Base-by-base conservation (phyloP, 2,329 filamentous ascomycete genomes). In the Ilyonectria sp. region DNA sequence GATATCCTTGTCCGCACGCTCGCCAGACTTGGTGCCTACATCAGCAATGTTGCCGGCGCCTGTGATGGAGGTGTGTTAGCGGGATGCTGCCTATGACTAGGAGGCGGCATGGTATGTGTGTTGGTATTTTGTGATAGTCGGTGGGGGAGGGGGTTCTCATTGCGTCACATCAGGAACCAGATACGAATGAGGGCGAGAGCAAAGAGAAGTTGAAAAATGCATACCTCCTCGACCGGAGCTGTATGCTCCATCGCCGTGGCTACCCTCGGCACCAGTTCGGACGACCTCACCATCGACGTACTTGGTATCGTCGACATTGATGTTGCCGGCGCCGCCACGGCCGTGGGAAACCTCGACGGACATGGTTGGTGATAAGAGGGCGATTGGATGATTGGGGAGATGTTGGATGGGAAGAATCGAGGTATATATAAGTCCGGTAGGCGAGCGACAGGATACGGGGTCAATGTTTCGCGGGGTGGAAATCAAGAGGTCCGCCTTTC, bases 211-310 rank as follows among this genome's bases (percentile, higher is more conserved):
- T 46, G 56, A 15, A 56, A 59, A 33, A 49, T 33, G 73, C 83
- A 74, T 79, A 89, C 88, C 88, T 83, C 88, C 88, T 75, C 88
- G 85, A 23, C 88, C 88, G 10, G 87, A 84, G 77, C 87, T 89
- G 77, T 84, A 89, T 49, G 87, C 85, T 71, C 88, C 88, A 70
- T 89, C 87, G 26, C 84, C 84, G 72, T 90, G 87, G 77, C 85
- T 87, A 70, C 87, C 87, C 76, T 83, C 82, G 4, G 81, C 76
- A 56, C 87, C 88, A 49, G 83, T 76, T 54, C 89, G 87, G 63
- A 88, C 87, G 60, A 92, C 87, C 70, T 89, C 87, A 73, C 89
- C 90, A 70, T 92, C 90, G 69, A 85, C 84, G 76, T 92, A 92
- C 71, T 84, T 75, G 43, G 88, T 90, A 68, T 85, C 78, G 76